These are phyloP conservation scores for Begonia masoniana DNA, from an alignment of 306 rosid genomes.

Conservation along the genomic window DNA sequence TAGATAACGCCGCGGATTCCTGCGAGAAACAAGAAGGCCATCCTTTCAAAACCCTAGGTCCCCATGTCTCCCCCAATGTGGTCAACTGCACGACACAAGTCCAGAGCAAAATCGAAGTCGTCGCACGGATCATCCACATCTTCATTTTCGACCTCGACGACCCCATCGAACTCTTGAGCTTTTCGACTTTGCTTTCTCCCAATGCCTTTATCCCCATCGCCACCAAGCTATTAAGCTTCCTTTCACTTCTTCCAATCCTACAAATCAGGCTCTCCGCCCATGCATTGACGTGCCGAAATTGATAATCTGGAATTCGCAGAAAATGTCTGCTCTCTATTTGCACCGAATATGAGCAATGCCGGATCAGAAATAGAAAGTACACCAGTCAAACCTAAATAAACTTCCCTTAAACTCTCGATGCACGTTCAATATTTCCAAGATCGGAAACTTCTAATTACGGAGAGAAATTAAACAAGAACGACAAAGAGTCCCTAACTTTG, in stretches of 20 bases:
- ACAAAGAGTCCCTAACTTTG: too few species aligned
- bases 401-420: constrained; percentile 1
- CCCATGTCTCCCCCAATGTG: constrained; percentile 16
- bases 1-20: constrained; percentile 16
- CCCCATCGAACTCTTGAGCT: constrained; percentile 26
- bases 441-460: too few species aligned
- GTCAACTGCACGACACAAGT: constrained; percentile 28
- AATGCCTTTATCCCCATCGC: constrained; percentile 9
- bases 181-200: constrained; percentile 17
- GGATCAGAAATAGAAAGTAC: constrained; percentile 14
- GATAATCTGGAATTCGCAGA: constrained; percentile 3
- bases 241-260: constrained; percentile 8
- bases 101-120: constrained; percentile 30
- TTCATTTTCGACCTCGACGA: constrained; percentile 20
- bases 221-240: constrained; percentile 3
- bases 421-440: background rate
- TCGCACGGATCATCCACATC: constrained; percentile 30
- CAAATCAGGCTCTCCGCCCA: constrained; percentile 6
- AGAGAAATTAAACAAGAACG: too few species aligned
- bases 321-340: background rate
- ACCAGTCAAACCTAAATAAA: constrained; percentile 14
- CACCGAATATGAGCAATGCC: constrained; percentile 24
- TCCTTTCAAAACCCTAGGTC: constrained; percentile 15
- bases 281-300: constrained; percentile 7
- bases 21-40: constrained; percentile 11